phyloP scores from a whole-genome alignment of 1,139 yeast genomes.

The Nakaseomyces glabratus region DNA sequence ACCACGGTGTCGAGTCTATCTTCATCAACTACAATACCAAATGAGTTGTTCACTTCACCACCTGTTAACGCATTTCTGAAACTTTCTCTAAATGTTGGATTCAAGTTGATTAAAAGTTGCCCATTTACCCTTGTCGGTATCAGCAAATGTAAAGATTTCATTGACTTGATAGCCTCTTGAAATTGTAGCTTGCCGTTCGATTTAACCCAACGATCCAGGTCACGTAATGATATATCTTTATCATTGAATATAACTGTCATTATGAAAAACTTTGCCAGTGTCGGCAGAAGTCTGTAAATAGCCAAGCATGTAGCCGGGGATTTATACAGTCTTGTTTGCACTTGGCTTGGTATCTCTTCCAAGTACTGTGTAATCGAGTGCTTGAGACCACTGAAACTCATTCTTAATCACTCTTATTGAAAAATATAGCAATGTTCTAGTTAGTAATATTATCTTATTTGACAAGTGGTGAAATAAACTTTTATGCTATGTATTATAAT shows the following conservation, averaged over 20 bases:
- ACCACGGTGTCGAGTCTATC: conserved; percentile 38
- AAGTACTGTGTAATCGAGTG: conserved; percentile 82
- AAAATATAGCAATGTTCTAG: too few relatives aligned
- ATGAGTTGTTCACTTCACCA: conserved; percentile 40
- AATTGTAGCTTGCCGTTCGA: conserved; percentile 41
- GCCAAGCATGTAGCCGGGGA: conserved; percentile 94
- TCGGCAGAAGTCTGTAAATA: conserved; percentile 76
- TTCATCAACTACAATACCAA: conserved; percentile 46
- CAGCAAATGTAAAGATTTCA: conserved; percentile 66
- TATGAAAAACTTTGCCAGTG: conserved; percentile 78
- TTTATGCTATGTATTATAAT: too few relatives aligned
- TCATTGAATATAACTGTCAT: conserved; percentile 83
- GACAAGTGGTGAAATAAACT: too few relatives aligned
- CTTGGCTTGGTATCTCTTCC: conserved; percentile 79
- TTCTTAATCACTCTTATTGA: too few relatives aligned
- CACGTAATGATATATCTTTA: conserved; percentile 56
- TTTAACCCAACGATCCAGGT: conserved; percentile 70
- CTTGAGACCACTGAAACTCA: conserved; percentile 44
- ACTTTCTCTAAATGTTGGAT: conserved; percentile 64
- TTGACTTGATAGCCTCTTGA: conserved; percentile 69
- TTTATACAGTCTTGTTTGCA: conserved; percentile 67
- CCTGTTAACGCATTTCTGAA: conserved; percentile 83
- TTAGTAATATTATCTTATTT: too few relatives aligned
- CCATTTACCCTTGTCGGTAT: conserved; percentile 40
- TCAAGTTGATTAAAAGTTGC: conserved; percentile 39